Base-by-base conservation (phyloP, 345 rosid genomes). In the Combretum micranthum region DNA sequence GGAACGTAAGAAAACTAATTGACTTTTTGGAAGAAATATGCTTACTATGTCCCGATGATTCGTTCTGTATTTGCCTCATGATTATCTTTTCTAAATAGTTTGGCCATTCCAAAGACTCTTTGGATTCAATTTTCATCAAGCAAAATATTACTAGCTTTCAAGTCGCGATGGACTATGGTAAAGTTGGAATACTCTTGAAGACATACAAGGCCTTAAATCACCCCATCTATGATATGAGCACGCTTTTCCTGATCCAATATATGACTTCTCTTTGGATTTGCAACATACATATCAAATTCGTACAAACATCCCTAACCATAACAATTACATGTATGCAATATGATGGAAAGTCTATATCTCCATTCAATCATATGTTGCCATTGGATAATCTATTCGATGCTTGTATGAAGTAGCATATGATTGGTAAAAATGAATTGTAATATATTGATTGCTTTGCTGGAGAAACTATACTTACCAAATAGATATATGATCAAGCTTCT, bases 21-120 rank as follows among this genome's bases (percentile, higher is more conserved):
- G 20, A n/a, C n/a, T 13, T 18, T 48, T 3, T 12, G n/a, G n/a
- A 18, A 17, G 4, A 15, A 37, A 15, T 46, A 20, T 26, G 50
- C 59, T 73, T 71, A 76, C 84, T 61, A 60, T 15, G 84, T 80
- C 43, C 81, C 84, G 8, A 71, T 79, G 44, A 76, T 50, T 44
- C 67, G 58, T 2, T 42, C 48, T 0, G 79, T 76, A 15, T 54
- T 76, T 44, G 63, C 74, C 13, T 77, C 69, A 4, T 61, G 55
- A 52, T 70, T 63, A 51, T 72, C 60, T 21, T 46, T 63, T 60
- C 42, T 50, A 17, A 80, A 75, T 42, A 73, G 64, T 50, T 75
- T 72, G 44, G 79, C 83, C 78, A 75, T 68, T 39, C 86, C 86
- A 3, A 80, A 80, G 61, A 75, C 83, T 77, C 57, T 77, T 80